These are phyloP conservation scores for Betula pendula DNA, from an alignment of 306 rosid genomes.

Conservation along the genomic window DNA sequence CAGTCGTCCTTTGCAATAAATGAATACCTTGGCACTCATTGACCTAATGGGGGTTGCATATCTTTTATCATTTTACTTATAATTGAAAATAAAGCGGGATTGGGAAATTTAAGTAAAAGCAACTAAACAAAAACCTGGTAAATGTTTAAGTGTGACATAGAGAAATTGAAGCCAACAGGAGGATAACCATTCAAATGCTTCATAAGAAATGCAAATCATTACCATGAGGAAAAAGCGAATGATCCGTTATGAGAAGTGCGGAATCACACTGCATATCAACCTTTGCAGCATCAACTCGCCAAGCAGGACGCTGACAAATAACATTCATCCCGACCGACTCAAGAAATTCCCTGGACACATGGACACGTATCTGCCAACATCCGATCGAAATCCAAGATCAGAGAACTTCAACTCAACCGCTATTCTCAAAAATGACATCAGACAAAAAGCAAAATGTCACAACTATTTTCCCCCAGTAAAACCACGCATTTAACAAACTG, in stretches of 20 bases:
- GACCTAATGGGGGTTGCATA: background rate
- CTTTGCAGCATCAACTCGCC: slow-evolving; percentile 76
- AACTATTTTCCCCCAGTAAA: slow-evolving; percentile 5
- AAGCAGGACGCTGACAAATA: slow-evolving; percentile 67
- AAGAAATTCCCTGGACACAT: slow-evolving; percentile 62
- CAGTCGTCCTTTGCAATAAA: background rate
- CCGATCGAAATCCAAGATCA: slow-evolving; percentile 24
- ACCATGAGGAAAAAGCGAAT: slow-evolving; percentile 72
- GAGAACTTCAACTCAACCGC: slow-evolving; percentile 17
- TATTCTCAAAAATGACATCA: background rate
- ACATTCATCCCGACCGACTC: slow-evolving; percentile 56
- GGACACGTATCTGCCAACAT: slow-evolving; percentile 51
- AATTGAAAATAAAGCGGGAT: background rate
- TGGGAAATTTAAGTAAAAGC: background rate
- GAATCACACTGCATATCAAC: slow-evolving; percentile 55
- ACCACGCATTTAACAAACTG: background rate
- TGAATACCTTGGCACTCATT: background rate
- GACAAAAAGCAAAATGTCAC: background rate
- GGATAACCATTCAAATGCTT: slow-evolving; percentile 4
- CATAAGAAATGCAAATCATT: slow-evolving; percentile 23
- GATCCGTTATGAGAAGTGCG: slow-evolving; percentile 78
- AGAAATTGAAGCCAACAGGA: background rate
- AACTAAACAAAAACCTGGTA: background rate
- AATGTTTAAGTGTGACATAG: background rate
- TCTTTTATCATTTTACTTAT: background rate